Conservation (phyloP, 441 rosid species). For the Gossypium trilobum region DNA sequence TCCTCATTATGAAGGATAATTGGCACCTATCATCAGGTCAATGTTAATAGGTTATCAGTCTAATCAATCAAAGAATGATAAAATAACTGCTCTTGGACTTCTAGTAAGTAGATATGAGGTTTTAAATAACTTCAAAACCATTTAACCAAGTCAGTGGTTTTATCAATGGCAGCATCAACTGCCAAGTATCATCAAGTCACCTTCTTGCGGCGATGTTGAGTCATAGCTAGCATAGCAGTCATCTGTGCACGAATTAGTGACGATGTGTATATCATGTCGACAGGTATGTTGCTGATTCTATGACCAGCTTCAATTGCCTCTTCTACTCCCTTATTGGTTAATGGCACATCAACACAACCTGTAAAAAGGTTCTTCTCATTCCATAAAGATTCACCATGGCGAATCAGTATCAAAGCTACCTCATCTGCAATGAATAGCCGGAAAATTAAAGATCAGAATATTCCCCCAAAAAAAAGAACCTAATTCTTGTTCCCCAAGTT, state of each 20-base stretch:
- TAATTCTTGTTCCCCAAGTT: background rate
- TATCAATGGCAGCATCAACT: background rate
- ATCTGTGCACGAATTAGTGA: conserved; percentile 89
- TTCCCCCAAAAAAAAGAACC: background rate
- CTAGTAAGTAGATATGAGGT: background rate
- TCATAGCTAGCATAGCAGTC: conserved; percentile 99
- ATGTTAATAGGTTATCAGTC: background rate
- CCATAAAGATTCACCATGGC: conserved; percentile 96
- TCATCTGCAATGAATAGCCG: conserved; percentile 42
- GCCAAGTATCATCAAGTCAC: conserved; percentile 25
- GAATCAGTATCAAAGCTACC: conserved; percentile 72
- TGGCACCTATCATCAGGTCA: conserved; percentile 57
- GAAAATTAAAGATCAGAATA: background rate
- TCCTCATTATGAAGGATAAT: conserved; percentile 60
- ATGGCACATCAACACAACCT: conserved; percentile 92
- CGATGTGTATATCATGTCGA: conserved; percentile 82
- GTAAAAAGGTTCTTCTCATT: conserved; percentile 94
- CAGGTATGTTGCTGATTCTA: conserved; percentile 86
- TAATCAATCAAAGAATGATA: background rate
- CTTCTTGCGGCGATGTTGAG: conserved; percentile 88
- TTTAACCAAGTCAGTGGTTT: background rate
- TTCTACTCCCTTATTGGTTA: conserved; percentile 78
- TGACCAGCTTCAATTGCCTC: conserved; percentile 97
- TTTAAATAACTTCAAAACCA: background rate
- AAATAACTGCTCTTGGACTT: background rate